Base-by-base conservation (phyloP, 352 stramenopile species). In the Nothophytophthora sp. region DNA sequence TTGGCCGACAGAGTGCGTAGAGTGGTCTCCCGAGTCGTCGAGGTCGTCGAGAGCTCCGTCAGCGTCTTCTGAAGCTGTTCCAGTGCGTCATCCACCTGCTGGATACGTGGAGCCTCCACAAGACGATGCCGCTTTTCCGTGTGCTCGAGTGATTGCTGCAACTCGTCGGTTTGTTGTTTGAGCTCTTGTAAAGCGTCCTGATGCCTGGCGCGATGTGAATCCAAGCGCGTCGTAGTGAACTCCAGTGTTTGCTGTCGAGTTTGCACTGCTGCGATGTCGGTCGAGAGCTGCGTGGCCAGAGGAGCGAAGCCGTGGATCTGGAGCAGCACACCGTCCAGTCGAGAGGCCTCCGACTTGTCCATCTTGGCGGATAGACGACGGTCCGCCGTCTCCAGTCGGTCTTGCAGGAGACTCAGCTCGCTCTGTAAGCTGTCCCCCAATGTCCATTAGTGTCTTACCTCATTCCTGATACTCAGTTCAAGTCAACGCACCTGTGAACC, bases 271-370 rank as follows among this genome's bases (percentile, higher is more conserved):
- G 40, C 41, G 18, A 81, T 33, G 13, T 73, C 53, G 10, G 29
- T 45, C 4, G 58, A 51, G 22, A 89, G 43, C 46, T 67, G 46
- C 2, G 52, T 49, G 16, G 62, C 72, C 22, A 67, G 63, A 11
- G 73, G 73, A 12, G 62, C 63, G 28, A 90, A 88, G 30, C 63
- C 41, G 9, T 80, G 63, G 58, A 90, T 87, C 45, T 81, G 78
- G n/a, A 66, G 50, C 32, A 82, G 63, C 2, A 86, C 50, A 0
- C 67, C 60, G 16, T 86, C 70, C 27, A 90, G 51, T 13, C 67
- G 63, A 16, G 63, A 52, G 20, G 67, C 28, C 16, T 87, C 79
- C 0, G 73, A 75, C 78, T 90, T 90, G 38, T 90, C 80, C 55
- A 90, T 59, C 53, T 90, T 90, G 38, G 40, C 20, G 4, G 74